Base-by-base conservation (phyloP, 257 asterid species). In the Petrea volubilis region DNA sequence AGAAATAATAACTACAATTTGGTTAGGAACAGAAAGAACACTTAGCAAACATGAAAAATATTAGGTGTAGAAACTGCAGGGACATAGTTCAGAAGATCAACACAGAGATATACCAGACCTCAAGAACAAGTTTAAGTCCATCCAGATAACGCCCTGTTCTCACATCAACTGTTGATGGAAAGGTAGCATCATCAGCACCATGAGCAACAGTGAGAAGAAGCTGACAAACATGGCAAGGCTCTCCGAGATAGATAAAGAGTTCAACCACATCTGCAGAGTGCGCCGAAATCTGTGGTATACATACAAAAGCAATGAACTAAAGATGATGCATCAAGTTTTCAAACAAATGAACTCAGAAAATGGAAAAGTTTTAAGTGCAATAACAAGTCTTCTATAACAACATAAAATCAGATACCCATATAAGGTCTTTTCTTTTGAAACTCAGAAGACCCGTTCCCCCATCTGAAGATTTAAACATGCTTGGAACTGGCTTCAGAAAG, bases 231-330 rank as follows among this genome's bases (percentile, higher is more conserved):
- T 94, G 99, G 79, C 97, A 91, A 77, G 99, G 96, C 85, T 91
- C 97, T 40, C 95, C 90, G 69, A 94, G 99, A 81, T 79, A 89
- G 75, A 94, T 85, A 80, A 94, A 91, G 77, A 94, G 91, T 71
- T 94, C 99, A 77, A 91, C 89, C 86, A 91, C 99, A 84, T 94
- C 98, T 9, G 96, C 93, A 66, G 91, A 95, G 75, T 88, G 97
- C 7, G 95, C 77, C 72, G 95, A 88, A 71, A 94, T 95, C 99
- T 94, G 81, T 72, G 33, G 36, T 38, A 61, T 61, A 64, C 69
- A 77, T 11, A 41, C 43, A 77, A 72, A 66, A 58, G 64, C 47
- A 77, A 67, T 72, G 18, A 67, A 40, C 50, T 50, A 72, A 53
- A 59, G 12, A 53, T 33, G 18, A 60, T 36, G 61, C 67, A 46